A percentile compares a stretch with the other conserved stretches of the same genome.
phyloP scores from a whole-genome alignment of 179 eudicot genomes.

The Amaranthus tricolor region DNA sequence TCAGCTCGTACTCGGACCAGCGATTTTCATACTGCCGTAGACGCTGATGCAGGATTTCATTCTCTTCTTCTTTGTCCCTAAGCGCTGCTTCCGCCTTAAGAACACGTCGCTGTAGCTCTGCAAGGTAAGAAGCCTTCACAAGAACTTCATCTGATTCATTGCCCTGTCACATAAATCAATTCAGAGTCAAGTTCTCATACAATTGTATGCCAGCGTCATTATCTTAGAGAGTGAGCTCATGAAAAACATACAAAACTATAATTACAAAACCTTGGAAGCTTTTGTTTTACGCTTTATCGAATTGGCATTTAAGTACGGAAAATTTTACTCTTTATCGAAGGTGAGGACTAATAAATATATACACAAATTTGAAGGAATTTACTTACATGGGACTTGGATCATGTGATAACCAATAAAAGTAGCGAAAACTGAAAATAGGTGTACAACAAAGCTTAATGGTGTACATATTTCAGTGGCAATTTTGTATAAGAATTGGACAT shows the following conservation, averaged over 20 bases:
- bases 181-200: neutral
- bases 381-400: neutral
- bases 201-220: neutral
- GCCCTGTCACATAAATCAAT: slow-evolving; percentile 35
- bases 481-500: too few relatives aligned
- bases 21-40: slow-evolving; percentile 89
- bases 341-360: neutral
- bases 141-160: slow-evolving; percentile 70
- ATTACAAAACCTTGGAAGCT: neutral
- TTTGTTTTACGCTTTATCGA: neutral
- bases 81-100: slow-evolving; percentile 85
- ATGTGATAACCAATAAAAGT: too few relatives aligned
- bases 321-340: neutral
- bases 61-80: slow-evolving; percentile 88
- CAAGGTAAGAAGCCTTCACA: slow-evolving; percentile 86
- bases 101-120: slow-evolving; percentile 86
- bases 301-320: neutral
- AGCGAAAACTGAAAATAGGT: too few relatives aligned
- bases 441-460: too few relatives aligned
- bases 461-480: too few relatives aligned
- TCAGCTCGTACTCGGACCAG: slow-evolving; percentile 92
- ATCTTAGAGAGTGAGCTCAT: neutral
- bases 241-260: slow-evolving; percentile 2
- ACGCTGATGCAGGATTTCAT: slow-evolving; percentile 86
- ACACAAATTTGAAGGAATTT: neutral